phyloP scores from a whole-genome alignment of 2,329 filamentous ascomycete species.

The Gyromitra esculenta region DNA sequence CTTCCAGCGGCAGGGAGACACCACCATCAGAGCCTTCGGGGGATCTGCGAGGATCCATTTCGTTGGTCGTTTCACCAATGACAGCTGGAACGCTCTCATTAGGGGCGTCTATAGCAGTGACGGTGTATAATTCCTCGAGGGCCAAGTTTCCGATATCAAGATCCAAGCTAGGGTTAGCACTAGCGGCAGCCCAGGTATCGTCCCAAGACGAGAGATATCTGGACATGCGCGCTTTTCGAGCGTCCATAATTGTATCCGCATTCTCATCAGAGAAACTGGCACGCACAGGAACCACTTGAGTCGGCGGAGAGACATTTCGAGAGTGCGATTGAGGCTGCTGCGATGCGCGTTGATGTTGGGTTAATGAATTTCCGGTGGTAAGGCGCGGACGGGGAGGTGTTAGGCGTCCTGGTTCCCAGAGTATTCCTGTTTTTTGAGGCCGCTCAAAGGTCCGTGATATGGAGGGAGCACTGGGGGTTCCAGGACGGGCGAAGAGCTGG shows the following conservation, averaged over 20 bases:
- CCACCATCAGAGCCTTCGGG: slow-evolving; percentile 23
- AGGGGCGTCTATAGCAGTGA: neutral
- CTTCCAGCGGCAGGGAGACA: slow-evolving; percentile 16
- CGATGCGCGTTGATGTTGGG: neutral
- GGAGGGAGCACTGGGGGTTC: neutral
- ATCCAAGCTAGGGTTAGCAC: neutral
- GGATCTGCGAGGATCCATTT: neutral
- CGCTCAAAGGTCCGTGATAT: slow-evolving; percentile 9
- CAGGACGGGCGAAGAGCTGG: neutral
- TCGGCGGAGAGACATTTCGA: neutral
- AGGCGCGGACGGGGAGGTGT: neutral
- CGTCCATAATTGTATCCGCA: neutral
- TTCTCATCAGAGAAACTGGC: neutral
- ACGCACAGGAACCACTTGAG: neutral
- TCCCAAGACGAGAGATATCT: slow-evolving; percentile 27
- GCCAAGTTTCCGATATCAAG: neutral
- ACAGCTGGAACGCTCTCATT: neutral
- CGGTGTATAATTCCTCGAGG: neutral
- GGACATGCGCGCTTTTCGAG: slow-evolving; percentile 8
- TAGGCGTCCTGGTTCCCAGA: slow-evolving; percentile 21
- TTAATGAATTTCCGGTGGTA: neutral
- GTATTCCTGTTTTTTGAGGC: slow-evolving; percentile 13
- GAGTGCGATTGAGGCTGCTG: neutral
- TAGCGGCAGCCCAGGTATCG: slow-evolving; percentile 1
- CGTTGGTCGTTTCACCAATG: neutral